Base-by-base conservation (phyloP, 352 stramenopile species). In the Pseudoperonospora humuli region DNA sequence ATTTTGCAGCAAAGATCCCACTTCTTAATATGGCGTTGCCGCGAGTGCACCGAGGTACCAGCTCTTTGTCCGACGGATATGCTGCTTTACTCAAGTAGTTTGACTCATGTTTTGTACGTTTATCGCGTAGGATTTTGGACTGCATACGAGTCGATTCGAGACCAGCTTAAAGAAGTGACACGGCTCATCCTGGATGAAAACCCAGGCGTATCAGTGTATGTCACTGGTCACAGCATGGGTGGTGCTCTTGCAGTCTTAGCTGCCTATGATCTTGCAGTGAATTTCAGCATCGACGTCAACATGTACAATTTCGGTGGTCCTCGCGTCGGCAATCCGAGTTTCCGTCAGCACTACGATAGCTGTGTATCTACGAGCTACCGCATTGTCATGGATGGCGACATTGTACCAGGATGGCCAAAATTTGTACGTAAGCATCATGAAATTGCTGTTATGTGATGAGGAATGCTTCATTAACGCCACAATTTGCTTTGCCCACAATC, bases 181-280 rank as follows among this genome's bases (percentile, higher is more conserved):
- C 73, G 77, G 5, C 60, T 92, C 14, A 76, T 92, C 10, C 39
- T 92, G 19, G 75, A 92, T 34, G 80, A 92, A 55, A 78, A 92
- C 19, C 77, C 80, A 2, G 75, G 79, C n/a, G 64, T 87, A n/a
- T 80, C 65, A 5, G 69, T 97, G 7, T 97, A 95, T 53, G 57
- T 96, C 8, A 96, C 86, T 8, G 93, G 93, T 0, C 91, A 98
- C 60, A 95, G 76, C 37, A 83, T 97, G 54, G 93, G 93, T 15
- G 93, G 85, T 8, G 84, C 86, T 3, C 61, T 98, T 18, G 86
- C 93, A 0, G 81, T 95, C 10, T 58, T 97, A 13, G 82, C 76
- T 20, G 83, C 80, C 3, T 92, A 93, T 49, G 83, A 95, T 46
- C 61, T 91, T 13, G 77, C 78, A 2, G 73, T 86, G 38, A 87